Evolutionary conservation across 2,329 filamentous ascomycete species (phyloP).

Genomic region (Magnaporthales sp.): DNA sequence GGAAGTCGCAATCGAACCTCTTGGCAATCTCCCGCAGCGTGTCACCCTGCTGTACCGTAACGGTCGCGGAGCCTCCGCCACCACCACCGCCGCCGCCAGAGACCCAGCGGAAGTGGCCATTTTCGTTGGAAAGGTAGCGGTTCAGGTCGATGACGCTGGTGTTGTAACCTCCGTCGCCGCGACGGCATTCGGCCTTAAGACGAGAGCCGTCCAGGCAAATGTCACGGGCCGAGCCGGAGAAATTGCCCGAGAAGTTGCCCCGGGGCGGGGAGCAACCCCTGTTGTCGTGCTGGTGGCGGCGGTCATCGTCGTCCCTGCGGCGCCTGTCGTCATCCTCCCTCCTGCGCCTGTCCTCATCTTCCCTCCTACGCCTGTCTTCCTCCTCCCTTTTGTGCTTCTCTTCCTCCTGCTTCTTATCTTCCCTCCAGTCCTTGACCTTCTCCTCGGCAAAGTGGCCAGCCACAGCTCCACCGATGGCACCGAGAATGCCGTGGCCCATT

Average conservation of each 20-base stretch:
- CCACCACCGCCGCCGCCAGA: conserved; percentile 13
- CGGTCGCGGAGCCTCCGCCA: conserved; percentile 13
- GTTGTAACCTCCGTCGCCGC: conserved; percentile 22
- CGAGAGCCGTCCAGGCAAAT: conserved; percentile 26
- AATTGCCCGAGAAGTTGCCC: conserved; percentile 22
- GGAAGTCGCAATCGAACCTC: conserved; percentile 22
- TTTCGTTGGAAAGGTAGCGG: conserved; percentile 24
- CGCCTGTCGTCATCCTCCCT: conserved; percentile 5
- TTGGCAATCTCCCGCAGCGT: conserved; percentile 29
- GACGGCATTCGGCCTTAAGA: conserved; percentile 24
- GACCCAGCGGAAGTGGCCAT: conserved; percentile 27
- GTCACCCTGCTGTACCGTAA: conserved; percentile 31
- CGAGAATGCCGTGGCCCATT: conserved; percentile 1
- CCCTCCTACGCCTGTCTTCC: conserved; percentile 15
- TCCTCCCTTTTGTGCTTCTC: conserved; percentile 15
- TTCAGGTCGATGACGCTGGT: conserved; percentile 26
- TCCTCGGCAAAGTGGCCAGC: conserved; percentile 31
- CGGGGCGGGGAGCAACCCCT: conserved; percentile 7
- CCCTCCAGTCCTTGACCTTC: conserved; percentile 29
- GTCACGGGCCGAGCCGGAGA: conserved; percentile 24
- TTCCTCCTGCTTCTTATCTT: conserved; percentile 31
- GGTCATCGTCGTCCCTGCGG: conserved; percentile 10
- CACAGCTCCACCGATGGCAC: conserved; percentile 30
- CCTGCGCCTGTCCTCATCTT: conserved; percentile 11
- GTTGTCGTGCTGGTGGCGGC: conserved; percentile 10